phyloP scores from a whole-genome alignment of 2,329 filamentous ascomycete species.

The Simplicillium sp. region DNA sequence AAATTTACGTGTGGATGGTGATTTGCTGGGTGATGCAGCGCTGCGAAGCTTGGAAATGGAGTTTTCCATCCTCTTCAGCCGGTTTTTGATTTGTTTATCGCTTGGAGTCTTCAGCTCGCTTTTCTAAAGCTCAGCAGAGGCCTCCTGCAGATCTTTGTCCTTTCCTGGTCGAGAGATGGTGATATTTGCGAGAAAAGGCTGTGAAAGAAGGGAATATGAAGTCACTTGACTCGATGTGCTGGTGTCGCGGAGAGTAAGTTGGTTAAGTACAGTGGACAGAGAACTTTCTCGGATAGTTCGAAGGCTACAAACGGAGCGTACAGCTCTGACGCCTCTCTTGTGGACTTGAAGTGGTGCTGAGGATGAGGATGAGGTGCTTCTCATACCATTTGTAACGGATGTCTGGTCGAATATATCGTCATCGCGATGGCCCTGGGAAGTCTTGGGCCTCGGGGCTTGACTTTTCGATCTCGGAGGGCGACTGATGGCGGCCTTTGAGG shows the following conservation, averaged over 20 bases:
- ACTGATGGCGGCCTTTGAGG: slow-evolving; percentile 36
- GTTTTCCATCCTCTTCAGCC: slow-evolving; percentile 21
- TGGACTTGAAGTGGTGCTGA: slow-evolving; percentile 11
- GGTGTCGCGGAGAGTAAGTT: neutral
- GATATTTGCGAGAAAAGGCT: neutral
- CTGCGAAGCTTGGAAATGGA: slow-evolving; percentile 23
- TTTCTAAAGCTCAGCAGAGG: neutral
- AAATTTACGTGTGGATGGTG: slow-evolving; percentile 41
- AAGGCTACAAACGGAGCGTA: slow-evolving; percentile 13
- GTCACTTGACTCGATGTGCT: neutral
- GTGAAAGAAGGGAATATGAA: neutral
- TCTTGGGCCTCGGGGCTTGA: slow-evolving; percentile 24
- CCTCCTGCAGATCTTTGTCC: neutral
- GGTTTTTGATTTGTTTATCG: slow-evolving; percentile 15
- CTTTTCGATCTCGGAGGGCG: slow-evolving; percentile 36
- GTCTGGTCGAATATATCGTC: slow-evolving; percentile 26
- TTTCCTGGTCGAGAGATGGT: neutral
- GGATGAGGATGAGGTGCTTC: slow-evolving; percentile 4
- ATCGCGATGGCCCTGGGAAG: slow-evolving; percentile 30
- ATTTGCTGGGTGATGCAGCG: slow-evolving; percentile 26
- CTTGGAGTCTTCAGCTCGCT: neutral
- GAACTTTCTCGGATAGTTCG: neutral
- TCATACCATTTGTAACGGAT: slow-evolving; percentile 25
- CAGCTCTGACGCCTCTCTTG: slow-evolving; percentile 16
- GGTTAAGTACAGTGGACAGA: neutral